phyloP scores from a whole-genome alignment of 345 rosid species.

The Cardamine resedifolia region DNA sequence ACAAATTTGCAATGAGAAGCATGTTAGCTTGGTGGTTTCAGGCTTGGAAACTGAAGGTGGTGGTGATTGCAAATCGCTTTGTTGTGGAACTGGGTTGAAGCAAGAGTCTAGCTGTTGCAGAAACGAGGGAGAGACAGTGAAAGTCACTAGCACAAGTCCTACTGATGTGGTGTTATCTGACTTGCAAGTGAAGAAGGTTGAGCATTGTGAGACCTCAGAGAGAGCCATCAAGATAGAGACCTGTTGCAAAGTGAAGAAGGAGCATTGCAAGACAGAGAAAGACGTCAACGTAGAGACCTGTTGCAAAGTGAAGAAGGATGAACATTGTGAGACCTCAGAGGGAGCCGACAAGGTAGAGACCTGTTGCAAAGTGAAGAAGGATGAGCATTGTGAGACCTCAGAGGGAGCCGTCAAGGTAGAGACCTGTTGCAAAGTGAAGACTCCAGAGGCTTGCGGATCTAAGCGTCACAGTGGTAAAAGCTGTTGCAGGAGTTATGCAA shows the following conservation, averaged over 20 bases:
- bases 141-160: constrained; percentile 3
- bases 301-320: constrained; percentile 18
- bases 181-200: constrained; percentile 31
- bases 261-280: neutral
- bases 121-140: no score
- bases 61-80: constrained; percentile 19
- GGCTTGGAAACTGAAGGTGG: constrained; percentile 1
- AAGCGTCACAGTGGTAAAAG: constrained; percentile 29
- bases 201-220: neutral
- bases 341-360: neutral
- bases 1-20: constrained; percentile 21
- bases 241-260: constrained; percentile 28
- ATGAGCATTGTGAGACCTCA: neutral
- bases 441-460: constrained; percentile 18
- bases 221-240: neutral
- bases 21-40: constrained; percentile 9
- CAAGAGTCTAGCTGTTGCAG: constrained; percentile 30
- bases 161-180: constrained; percentile 7
- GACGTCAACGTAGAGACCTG: neutral
- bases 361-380: constrained; percentile 11
- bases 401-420: neutral
- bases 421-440: constrained; percentile 21
- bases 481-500: constrained; percentile 41
- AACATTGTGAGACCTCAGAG: neutral
- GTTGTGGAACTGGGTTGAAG: constrained; percentile 21